Evolutionary conservation across 108 stramenopile genomes (phyloP).

Genomic region (Cyclostephanos invisitatus): DNA sequence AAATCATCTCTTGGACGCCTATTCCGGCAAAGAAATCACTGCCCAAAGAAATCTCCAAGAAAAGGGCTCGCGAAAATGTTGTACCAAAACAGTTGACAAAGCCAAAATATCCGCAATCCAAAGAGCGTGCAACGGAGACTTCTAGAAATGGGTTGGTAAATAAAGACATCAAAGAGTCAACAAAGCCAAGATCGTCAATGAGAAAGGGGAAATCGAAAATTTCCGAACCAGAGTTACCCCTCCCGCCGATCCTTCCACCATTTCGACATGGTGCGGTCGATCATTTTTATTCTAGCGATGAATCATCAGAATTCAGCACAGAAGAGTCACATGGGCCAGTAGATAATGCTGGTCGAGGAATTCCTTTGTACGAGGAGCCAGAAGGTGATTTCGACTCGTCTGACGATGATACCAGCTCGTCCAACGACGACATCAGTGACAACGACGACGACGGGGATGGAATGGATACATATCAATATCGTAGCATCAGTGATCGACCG

Average conservation of each 20-base stretch:
- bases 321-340: neutral
- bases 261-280: neutral
- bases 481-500: neutral
- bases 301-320: constrained; percentile 7
- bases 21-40: neutral
- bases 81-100: neutral
- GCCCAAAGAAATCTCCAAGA: neutral
- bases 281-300: neutral
- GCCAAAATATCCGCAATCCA: neutral
- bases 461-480: neutral
- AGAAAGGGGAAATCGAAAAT: neutral
- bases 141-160: too few relatives aligned
- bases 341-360: constrained; percentile 7
- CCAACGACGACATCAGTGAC: constrained; percentile 13
- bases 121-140: neutral
- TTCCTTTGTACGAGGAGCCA: constrained; percentile 28
- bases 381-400: constrained; percentile 25
- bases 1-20: constrained; percentile 38
- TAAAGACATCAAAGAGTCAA: neutral
- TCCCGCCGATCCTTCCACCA: too few relatives aligned
- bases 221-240: neutral
- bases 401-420: constrained; percentile 16
- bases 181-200: neutral
- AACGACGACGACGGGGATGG: neutral
- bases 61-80: neutral